Conservation (phyloP, 176 grass and related monocot genomes). For the Bromus sterilis region DNA sequence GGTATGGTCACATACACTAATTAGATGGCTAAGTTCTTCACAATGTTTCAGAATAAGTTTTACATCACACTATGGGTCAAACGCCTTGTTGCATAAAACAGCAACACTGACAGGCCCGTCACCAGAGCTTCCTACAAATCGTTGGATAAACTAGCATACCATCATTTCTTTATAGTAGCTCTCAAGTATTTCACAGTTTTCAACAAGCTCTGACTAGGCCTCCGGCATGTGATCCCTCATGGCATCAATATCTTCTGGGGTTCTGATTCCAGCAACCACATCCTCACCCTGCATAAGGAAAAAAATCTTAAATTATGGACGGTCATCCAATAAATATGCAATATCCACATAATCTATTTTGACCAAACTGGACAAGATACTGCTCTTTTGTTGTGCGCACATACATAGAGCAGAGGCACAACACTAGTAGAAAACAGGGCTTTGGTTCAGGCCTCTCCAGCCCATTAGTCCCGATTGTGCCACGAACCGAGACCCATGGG, state of each 20-base stretch:
- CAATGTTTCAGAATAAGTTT: background rate
- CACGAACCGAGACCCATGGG: no score
- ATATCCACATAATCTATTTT: background rate
- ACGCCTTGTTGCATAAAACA: background rate
- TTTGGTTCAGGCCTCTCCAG: no score
- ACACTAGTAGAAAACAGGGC: no score
- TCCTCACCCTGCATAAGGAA: conserved; percentile 69
- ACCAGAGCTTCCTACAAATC: background rate
- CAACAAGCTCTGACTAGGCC: conserved; percentile 78
- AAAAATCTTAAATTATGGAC: background rate
- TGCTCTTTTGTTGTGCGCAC: background rate
- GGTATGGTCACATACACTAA: background rate
- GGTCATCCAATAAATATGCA: background rate
- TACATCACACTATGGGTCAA: background rate
- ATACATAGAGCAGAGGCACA: background rate
- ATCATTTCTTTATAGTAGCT: conserved; percentile 96
- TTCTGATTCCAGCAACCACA: conserved; percentile 97
- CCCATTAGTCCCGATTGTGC: no score
- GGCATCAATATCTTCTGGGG: conserved; percentile 68
- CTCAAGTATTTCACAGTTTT: conserved; percentile 92
- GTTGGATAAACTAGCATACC: conserved; percentile 34
- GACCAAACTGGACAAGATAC: background rate
- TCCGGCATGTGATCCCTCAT: conserved; percentile 72
- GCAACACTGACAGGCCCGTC: background rate
- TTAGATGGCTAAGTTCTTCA: background rate